Percentiles rank a stretch among this genome's conserved stretches.
Conservation (phyloP, 768 basidiomycete species). For the Tylopilus balloui region DNA sequence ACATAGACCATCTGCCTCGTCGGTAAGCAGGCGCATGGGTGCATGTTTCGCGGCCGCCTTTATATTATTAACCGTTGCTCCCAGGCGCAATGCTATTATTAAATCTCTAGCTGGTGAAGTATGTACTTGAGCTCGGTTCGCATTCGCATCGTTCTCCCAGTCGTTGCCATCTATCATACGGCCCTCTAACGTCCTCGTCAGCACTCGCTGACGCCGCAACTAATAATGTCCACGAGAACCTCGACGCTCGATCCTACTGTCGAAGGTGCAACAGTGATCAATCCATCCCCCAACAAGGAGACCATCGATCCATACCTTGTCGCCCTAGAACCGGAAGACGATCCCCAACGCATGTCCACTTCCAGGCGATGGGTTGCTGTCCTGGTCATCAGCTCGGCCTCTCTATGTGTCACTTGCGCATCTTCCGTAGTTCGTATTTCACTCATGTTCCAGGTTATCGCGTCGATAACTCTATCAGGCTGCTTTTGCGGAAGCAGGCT, state of each 20-base stretch:
- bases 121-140: not conserved
- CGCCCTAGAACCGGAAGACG: slow-evolving; percentile 37
- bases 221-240: slow-evolving; percentile 5
- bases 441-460: not conserved
- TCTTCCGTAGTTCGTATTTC: slow-evolving; percentile 49
- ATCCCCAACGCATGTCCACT: slow-evolving; percentile 39
- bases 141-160: not conserved
- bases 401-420: slow-evolving; percentile 50
- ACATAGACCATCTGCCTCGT: too few relatives aligned
- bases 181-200: not conserved
- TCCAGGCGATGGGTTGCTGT: slow-evolving; percentile 48
- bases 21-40: too few relatives aligned
- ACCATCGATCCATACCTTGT: slow-evolving; percentile 26
- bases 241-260: slow-evolving; percentile 6
- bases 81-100: slow-evolving; percentile 6
- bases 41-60: not conserved
- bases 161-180: not conserved
- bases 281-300: not conserved
- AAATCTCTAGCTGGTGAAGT: not conserved
- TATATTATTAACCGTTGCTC: not conserved
- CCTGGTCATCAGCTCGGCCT: slow-evolving; percentile 41
- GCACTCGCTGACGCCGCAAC: not conserved
- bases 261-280: slow-evolving; percentile 7
- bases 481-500: slow-evolving; percentile 56
- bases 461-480: slow-evolving; percentile 36